Evolutionary conservation across 2,329 filamentous ascomycete species (phyloP).

Genomic region (Cytospora schulzeri): DNA sequence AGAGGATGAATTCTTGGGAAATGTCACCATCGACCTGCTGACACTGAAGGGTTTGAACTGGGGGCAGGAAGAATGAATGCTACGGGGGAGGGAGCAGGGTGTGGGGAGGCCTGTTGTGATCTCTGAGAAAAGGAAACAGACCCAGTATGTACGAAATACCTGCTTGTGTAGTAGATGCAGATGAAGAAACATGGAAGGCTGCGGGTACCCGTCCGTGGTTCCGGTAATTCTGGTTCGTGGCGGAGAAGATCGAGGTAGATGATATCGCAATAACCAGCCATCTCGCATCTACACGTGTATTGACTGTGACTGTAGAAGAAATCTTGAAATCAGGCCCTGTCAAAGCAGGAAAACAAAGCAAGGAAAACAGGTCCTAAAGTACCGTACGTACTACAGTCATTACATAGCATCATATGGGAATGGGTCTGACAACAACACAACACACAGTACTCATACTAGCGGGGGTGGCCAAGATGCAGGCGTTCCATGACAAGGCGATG

Average conservation of each 20-base stretch:
- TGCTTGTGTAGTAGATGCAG: neutral
- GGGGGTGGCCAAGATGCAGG: neutral
- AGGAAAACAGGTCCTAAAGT: neutral
- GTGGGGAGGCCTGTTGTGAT: neutral
- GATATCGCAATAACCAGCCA: neutral
- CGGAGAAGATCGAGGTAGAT: neutral
- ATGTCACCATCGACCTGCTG: neutral
- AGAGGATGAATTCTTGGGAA: neutral
- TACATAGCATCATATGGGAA: neutral
- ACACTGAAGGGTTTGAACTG: neutral
- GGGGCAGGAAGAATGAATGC: neutral
- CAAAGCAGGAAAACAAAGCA: neutral
- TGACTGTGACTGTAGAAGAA: neutral
- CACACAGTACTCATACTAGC: neutral
- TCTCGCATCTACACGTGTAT: neutral
- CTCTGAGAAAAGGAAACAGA: too few relatives aligned
- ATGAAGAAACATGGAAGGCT: neutral
- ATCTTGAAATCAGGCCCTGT: neutral
- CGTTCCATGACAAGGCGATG: conserved; percentile 13
- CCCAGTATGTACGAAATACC: too few relatives aligned
- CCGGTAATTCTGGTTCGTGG: neutral
- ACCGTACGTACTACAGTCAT: neutral
- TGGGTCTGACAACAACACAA: neutral
- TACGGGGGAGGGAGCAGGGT: too few relatives aligned
- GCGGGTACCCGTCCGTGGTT: neutral